A percentile compares a stretch with the other conserved stretches of the same genome.
These are phyloP conservation scores for Suhomyces ambrosiae DNA, from an alignment of 1,139 yeast genomes.

Conservation along the genomic window DNA sequence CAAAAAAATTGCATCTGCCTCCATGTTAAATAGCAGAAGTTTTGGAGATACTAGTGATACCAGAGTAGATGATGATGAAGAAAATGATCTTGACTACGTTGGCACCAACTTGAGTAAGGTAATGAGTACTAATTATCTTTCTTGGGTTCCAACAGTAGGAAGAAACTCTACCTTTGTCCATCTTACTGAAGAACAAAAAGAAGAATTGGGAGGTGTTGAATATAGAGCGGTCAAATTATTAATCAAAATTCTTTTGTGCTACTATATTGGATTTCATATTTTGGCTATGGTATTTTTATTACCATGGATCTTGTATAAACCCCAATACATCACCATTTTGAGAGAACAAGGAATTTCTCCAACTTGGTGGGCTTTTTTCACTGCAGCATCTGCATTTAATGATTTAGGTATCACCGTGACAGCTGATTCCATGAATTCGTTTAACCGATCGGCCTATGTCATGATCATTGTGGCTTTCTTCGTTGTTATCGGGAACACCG, in stretches of 20 bases:
- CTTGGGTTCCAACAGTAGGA: slow-evolving; percentile 94
- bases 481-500: slow-evolving; percentile 89
- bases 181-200: slow-evolving; percentile 79
- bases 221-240: slow-evolving; percentile 84
- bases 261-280: slow-evolving; percentile 76
- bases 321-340: slow-evolving; percentile 45
- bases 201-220: slow-evolving; percentile 96
- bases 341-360: slow-evolving; percentile 62
- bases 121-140: slow-evolving; percentile 67
- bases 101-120: slow-evolving; percentile 18
- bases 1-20: slow-evolving; percentile 9
- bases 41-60: slow-evolving; percentile 15
- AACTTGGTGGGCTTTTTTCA: slow-evolving; percentile 92
- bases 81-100: slow-evolving; percentile 13
- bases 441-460: slow-evolving; percentile 63
- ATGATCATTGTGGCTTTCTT: slow-evolving; percentile 65
- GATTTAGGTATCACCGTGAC: slow-evolving; percentile 84
- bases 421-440: slow-evolving; percentile 73
- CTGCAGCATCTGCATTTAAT: slow-evolving; percentile 74
- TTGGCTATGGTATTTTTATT: slow-evolving; percentile 58
- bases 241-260: slow-evolving; percentile 62
- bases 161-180: slow-evolving; percentile 91
- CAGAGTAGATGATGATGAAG: slow-evolving; percentile 22
- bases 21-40: slow-evolving; percentile 8
- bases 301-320: slow-evolving; percentile 62